Evolutionary conservation across 345 rosid species (phyloP), one percentile per base, ranked within the genome.

Genomic region (Jatropha curcas): DNA sequence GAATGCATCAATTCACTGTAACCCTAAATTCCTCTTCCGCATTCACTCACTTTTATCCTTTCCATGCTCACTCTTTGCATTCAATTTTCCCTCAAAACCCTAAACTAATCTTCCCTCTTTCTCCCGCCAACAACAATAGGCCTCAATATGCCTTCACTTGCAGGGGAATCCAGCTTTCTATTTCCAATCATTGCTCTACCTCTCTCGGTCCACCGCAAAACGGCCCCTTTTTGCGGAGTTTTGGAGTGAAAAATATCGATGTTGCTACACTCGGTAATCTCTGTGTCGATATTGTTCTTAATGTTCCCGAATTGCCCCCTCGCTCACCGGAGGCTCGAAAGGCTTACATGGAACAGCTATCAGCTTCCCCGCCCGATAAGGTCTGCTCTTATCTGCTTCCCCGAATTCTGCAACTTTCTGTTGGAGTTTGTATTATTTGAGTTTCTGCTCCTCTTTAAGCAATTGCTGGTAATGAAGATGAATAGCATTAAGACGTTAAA

Each of bases 241-340:
- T 59, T 19, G 84, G 75, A 19, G 64, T 73, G 1, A 89, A 86
- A 71, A 86, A 51, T 73, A 71, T 87, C 68, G 98, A 92, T 67
- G 89, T 95, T 58, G 85, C 98, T 39, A 90, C 99, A 17, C 80
- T 95, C 2, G 99, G 98, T 25, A 92, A 91, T 83, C 98, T 92
- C 77, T 95, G 98, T 74, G 94, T 95, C 31, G 99, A 95, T 82
- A 86, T 95, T 67, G 93, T 95, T 57, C 96, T 95, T 78, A 82
- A 82, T 66, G 97, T 95, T 82, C 88, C 88, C 61, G 70, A 86
- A 71, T 74, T 95, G 82, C 99, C 99, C 8, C 97, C 97, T 10
- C 82, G 82, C 19, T 77, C 91, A 4, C 81, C 65, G 7, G 82
- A 69, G 3, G 88, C 81, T 58, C 88, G 94, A 71, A 82, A 75